These are phyloP conservation scores for Aschersonia sp. DNA, from an alignment of 2,329 filamentous ascomycete genomes.

Conservation along the genomic window DNA sequence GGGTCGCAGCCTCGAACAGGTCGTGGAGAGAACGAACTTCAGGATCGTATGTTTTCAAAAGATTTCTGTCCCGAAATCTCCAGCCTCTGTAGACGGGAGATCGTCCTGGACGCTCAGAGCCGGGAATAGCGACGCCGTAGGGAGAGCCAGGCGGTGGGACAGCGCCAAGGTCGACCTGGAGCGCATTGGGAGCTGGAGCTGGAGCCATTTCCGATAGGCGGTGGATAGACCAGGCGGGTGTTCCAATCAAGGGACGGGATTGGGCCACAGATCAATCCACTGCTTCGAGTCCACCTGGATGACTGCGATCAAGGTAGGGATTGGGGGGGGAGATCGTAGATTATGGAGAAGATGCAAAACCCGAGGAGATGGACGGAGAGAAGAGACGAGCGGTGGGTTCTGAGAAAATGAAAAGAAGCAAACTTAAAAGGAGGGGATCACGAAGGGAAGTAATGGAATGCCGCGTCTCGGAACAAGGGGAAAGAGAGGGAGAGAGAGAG, in stretches of 20 bases:
- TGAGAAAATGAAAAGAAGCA: not conserved
- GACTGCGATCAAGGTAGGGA: not conserved
- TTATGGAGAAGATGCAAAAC: not conserved
- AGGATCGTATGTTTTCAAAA: conserved; percentile 61
- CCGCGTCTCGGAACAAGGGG: not conserved
- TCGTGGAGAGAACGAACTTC: conserved; percentile 62
- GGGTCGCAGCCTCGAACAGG: conserved; percentile 57
- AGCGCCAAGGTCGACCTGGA: conserved; percentile 37
- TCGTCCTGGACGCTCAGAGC: conserved; percentile 58
- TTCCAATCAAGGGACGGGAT: not conserved
- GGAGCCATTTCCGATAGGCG: conserved; percentile 14
- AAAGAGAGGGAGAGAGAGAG: not conserved
- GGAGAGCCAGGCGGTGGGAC: conserved; percentile 61
- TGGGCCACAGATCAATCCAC: not conserved
- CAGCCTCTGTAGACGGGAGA: conserved; percentile 73
- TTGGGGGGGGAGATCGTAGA: not conserved
- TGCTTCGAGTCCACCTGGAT: not conserved
- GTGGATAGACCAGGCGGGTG: not conserved
- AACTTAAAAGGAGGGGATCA: conserved; percentile 1
- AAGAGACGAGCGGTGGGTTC: not conserved
- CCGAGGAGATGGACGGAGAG: not conserved
- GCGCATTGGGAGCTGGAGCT: conserved; percentile 19
- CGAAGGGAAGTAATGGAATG: not conserved
- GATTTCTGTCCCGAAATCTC: conserved; percentile 54
- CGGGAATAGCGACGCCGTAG: conserved; percentile 65